Evolutionary conservation across 805 yeast genomes (phyloP), one percentile per base, ranked within the genome.

Genomic region (Kodamaea kaohsiungensis): DNA sequence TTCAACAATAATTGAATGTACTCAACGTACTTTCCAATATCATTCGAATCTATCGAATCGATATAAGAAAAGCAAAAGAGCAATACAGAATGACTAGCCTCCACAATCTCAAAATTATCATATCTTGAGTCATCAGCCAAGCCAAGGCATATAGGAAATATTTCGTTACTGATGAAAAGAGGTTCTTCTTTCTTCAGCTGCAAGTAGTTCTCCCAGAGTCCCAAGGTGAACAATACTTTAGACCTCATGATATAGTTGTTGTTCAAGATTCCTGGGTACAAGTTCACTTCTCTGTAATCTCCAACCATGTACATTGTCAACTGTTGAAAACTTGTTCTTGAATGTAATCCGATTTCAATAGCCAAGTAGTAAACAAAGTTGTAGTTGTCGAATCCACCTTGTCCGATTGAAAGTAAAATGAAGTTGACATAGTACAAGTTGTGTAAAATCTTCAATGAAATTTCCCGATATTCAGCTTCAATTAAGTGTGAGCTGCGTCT

Each of bases 321-420:
- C 30, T 43, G 43, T 49, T 66, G 66, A 30, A 65, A 65, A 18
- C 49, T 47, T 17, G 52, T 16, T 16, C 46, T 17, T 39, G 48
- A 15, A 5, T 48, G 53, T 65, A 75, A 42, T 62, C 61, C 43
- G 72, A 63, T 65, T 56, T 83, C 88, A 1, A 82, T 53, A 9
- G 82, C 62, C 3, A 84, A 68, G 43, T 78, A 71, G 58, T 82
- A 82, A 13, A 84, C 82, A 64, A 83, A 86, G 59, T 84, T 84
- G 65, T 83, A 87, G 10, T 82, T 76, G 53, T 83, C 84, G 62
- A 85, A 85, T 2, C 88, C 88, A 3, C 88, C 88, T 19, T 81
- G 79, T 0, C 89, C 89, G 7, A 85, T 77, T 18, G 79, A 70
- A 27, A 79, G 75, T 22, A 84, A 61, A 7, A 85, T 69, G 56